Percentiles rank a stretch among this genome's conserved stretches.
Conservation (phyloP, 768 basidiomycete genomes). For the Hydnomerulius pinastri region DNA sequence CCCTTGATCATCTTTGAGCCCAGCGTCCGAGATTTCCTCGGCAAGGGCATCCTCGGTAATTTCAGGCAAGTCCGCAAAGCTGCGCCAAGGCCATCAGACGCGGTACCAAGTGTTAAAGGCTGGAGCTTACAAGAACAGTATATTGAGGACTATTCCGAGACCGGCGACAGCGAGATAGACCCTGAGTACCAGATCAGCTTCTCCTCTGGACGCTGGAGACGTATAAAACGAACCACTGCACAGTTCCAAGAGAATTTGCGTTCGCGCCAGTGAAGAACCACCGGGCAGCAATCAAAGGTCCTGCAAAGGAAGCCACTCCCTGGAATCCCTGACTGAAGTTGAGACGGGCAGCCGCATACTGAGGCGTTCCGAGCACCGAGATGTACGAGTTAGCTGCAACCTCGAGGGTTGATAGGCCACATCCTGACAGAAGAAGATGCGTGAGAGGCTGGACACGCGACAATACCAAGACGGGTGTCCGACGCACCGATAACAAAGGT, state of each 20-base stretch:
- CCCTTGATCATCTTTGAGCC: slow-evolving; percentile 43
- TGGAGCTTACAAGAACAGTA: slow-evolving; percentile 58
- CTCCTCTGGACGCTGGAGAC: not conserved
- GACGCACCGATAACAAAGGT: slow-evolving; percentile 65
- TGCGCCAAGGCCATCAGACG: too few relatives aligned
- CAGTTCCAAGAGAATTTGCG: slow-evolving; percentile 59
- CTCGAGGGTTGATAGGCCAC: slow-evolving; percentile 67
- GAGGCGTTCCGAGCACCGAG: slow-evolving; percentile 63
- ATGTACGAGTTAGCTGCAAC: slow-evolving; percentile 85
- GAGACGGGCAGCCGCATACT: slow-evolving; percentile 71
- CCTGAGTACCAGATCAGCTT: slow-evolving; percentile 34
- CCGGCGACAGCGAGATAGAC: slow-evolving; percentile 67
- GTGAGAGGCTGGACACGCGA: not conserved
- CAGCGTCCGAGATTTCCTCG: slow-evolving; percentile 46
- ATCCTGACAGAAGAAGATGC: slow-evolving; percentile 37
- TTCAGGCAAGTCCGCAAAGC: slow-evolving; percentile 69
- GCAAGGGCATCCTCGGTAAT: slow-evolving; percentile 68
- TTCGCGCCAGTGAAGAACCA: slow-evolving; percentile 75
- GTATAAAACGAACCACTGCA: slow-evolving; percentile 52
- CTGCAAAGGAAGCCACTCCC: slow-evolving; percentile 71
- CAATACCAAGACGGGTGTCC: not conserved
- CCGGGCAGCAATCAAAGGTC: slow-evolving; percentile 73
- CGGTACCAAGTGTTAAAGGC: slow-evolving; percentile 1
- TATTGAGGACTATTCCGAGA: slow-evolving; percentile 61
- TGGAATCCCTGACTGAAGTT: slow-evolving; percentile 84